These are phyloP conservation scores for Paragyromitra xinjiangensis DNA, from an alignment of 495 filamentous ascomycete species.

Conservation along the genomic window DNA sequence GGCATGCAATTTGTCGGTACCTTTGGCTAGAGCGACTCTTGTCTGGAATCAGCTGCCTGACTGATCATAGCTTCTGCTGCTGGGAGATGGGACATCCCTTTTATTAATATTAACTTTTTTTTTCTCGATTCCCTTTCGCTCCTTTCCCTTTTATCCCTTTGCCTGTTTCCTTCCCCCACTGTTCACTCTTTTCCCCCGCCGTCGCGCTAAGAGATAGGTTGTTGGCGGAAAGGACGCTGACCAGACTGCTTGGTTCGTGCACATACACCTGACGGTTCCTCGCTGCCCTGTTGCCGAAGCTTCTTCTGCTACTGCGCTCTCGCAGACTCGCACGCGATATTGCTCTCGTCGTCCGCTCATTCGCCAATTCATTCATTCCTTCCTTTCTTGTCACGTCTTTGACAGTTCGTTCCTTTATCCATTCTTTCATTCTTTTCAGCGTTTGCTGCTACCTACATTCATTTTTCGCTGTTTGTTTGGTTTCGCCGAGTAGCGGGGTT, in stretches of 20 bases:
- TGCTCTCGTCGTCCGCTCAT: slow-evolving; percentile 40
- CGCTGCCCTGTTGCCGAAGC: slow-evolving; percentile 11
- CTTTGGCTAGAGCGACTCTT: slow-evolving; percentile 24
- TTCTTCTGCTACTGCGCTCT: slow-evolving; percentile 12
- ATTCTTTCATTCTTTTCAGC: slow-evolving; percentile 35
- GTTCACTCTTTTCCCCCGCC: slow-evolving; percentile 31
- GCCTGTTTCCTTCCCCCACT: slow-evolving; percentile 21
- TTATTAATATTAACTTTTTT: slow-evolving; percentile 10
- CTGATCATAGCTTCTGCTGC: slow-evolving; percentile 36
- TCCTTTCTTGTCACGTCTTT: slow-evolving; percentile 25
- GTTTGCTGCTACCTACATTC: slow-evolving; percentile 31
- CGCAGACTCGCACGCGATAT: slow-evolving; percentile 8
- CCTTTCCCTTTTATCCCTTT: slow-evolving; percentile 41
- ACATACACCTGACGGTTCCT: slow-evolving; percentile 26
- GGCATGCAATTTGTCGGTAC: slow-evolving; percentile 37
- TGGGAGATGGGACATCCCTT: slow-evolving; percentile 26
- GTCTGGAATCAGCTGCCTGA: slow-evolving; percentile 33
- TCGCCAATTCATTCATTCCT: slow-evolving; percentile 21
- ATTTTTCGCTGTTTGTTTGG: slow-evolving; percentile 36
- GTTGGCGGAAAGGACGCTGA: slow-evolving; percentile 18
- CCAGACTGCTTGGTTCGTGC: slow-evolving; percentile 14
- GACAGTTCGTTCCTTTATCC: slow-evolving; percentile 15
- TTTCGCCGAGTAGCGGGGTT: slow-evolving; percentile 48
- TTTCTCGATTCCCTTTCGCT: slow-evolving; percentile 20
- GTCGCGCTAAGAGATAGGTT: slow-evolving; percentile 47